Percentiles rank a stretch among this genome's conserved stretches.
phyloP scores from a whole-genome alignment of 495 filamentous ascomycete species.

The Filosporella fistucella region DNA sequence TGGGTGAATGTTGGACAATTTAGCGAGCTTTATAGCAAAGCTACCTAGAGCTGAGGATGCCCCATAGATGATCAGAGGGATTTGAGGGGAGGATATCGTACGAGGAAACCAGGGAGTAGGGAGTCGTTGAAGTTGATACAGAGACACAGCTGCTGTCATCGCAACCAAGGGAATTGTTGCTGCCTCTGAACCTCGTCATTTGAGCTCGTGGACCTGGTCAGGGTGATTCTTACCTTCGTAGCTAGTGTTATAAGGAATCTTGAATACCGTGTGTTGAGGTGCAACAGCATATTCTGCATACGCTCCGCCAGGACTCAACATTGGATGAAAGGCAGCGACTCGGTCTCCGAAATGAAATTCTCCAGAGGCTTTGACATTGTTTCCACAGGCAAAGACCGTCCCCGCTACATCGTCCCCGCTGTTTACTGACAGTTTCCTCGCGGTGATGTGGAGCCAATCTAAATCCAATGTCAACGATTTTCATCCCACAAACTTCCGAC shows the following conservation, averaged over 20 bases:
- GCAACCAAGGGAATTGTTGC: conserved; percentile 66
- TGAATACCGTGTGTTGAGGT: conserved; percentile 37
- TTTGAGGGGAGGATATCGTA: conserved; percentile 31
- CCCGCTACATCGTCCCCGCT: conserved; percentile 90
- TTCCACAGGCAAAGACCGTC: conserved; percentile 69
- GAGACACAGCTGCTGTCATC: conserved; percentile 61
- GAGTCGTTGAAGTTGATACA: conserved; percentile 53
- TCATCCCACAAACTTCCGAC: conserved; percentile 16
- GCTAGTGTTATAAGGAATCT: conserved; percentile 31
- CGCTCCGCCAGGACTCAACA: conserved; percentile 46
- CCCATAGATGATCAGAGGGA: conserved; percentile 55
- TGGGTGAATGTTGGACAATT: conserved; percentile 64
- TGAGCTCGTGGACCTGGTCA: conserved; percentile 53
- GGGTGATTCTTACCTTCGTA: conserved; percentile 50
- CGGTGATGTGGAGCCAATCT: conserved; percentile 22
- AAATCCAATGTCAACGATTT: background rate
- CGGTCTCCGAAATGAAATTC: conserved; percentile 74
- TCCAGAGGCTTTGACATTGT: conserved; percentile 54
- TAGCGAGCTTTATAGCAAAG: conserved; percentile 63
- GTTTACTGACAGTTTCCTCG: conserved; percentile 46
- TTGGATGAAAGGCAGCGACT: conserved; percentile 72
- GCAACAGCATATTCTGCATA: conserved; percentile 69
- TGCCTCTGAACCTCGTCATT: conserved; percentile 61
- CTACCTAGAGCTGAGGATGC: conserved; percentile 61
- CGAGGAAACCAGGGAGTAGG: conserved; percentile 53